Evolutionary conservation across 2,329 filamentous ascomycete species (phyloP).

Genomic region (Bisporella sp.): DNA sequence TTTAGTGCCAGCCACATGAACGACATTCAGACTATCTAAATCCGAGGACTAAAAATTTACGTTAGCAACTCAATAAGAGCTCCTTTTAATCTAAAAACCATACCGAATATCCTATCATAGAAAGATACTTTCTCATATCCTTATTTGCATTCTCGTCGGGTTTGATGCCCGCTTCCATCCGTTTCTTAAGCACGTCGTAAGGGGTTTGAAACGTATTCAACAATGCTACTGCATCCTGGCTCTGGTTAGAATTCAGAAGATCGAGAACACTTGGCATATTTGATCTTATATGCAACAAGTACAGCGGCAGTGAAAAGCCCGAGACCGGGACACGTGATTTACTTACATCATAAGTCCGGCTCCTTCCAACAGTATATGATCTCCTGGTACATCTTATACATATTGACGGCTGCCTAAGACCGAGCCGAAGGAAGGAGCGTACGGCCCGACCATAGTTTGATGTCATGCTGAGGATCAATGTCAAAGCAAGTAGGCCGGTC

Average conservation of each 20-base stretch:
- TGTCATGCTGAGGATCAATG: no score
- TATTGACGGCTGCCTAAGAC: no score
- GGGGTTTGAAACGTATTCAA: slow-evolving; percentile 91
- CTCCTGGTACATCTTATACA: not conserved
- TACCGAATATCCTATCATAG: slow-evolving; percentile 68
- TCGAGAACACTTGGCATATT: no score
- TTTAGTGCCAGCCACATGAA: slow-evolving; percentile 71
- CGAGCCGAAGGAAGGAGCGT: no score
- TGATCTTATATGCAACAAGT: no score
- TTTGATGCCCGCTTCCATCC: slow-evolving; percentile 64
- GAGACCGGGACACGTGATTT: not conserved
- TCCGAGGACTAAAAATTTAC: slow-evolving; percentile 15
- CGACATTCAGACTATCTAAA: slow-evolving; percentile 53
- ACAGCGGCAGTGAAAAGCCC: not conserved
- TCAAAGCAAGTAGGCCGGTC: no score
- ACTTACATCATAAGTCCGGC: slow-evolving; percentile 9
- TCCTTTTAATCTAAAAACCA: slow-evolving; percentile 6
- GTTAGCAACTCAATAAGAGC: not conserved
- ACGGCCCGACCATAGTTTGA: no score
- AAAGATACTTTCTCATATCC: slow-evolving; percentile 74
- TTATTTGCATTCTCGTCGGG: slow-evolving; percentile 65
- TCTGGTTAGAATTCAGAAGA: not conserved
- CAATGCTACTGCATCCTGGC: slow-evolving; percentile 73
- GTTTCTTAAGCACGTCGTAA: slow-evolving; percentile 70
- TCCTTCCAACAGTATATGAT: not conserved